These are phyloP conservation scores for Ogataea pini DNA, from an alignment of 805 yeast genomes.

Conservation along the genomic window DNA sequence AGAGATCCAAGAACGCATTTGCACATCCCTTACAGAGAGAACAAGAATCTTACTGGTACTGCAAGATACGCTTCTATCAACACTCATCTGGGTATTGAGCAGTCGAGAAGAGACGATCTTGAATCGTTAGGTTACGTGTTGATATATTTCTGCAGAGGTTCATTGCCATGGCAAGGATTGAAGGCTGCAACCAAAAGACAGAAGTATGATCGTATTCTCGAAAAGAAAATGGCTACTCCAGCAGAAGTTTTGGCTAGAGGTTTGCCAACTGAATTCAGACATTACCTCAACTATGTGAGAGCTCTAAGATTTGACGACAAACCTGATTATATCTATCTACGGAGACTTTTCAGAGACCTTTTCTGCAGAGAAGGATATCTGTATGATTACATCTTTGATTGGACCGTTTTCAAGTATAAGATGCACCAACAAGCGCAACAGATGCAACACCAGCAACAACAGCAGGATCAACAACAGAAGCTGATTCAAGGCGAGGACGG, in stretches of 20 bases:
- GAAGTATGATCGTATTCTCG: conserved; percentile 94
- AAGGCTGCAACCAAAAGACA: conserved; percentile 97
- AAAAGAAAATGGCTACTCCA: conserved; percentile 88
- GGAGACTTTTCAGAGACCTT: conserved; percentile 86
- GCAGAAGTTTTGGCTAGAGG: conserved; percentile 87
- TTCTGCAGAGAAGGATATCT: conserved; percentile 84
- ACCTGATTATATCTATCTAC: conserved; percentile 88
- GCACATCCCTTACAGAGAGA: conserved; percentile 95
- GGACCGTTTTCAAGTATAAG: conserved; percentile 87
- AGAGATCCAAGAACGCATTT: conserved; percentile 92
- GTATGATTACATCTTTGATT: conserved; percentile 93
- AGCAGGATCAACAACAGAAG: conserved; percentile 23
- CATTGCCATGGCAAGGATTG: conserved; percentile 98
- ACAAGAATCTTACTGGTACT: conserved; percentile 94
- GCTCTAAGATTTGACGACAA: conserved; percentile 92
- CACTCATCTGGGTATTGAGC: conserved; percentile 96
- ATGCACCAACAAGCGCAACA: conserved; percentile 52
- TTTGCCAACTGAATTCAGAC: conserved; percentile 85
- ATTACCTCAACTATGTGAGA: conserved; percentile 85
- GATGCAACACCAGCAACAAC: conserved; percentile 28
- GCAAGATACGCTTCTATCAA: conserved; percentile 95
- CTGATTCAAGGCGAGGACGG: conserved; percentile 20
- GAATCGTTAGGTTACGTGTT: conserved; percentile 94
- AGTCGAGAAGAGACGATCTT: conserved; percentile 92
- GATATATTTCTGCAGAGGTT: conserved; percentile 92